Conservation (phyloP, 352 stramenopile species). For the Hyaloperonospora brassicae region DNA sequence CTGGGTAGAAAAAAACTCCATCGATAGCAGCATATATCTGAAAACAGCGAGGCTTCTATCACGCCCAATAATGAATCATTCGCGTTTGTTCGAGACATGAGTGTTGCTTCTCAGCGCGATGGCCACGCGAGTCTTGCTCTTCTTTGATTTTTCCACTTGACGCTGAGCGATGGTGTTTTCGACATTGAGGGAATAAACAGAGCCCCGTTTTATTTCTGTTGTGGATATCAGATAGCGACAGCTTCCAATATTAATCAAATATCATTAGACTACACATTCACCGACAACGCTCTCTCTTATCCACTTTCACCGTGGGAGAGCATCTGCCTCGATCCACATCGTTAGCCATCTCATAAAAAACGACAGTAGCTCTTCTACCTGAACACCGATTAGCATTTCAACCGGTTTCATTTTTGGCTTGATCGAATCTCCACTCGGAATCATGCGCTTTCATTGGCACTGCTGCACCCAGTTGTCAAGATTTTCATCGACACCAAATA, state of each 20-base stretch:
- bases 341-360: too few species aligned
- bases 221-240: conserved; percentile 1
- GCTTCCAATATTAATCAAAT: background rate
- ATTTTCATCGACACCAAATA: too few species aligned
- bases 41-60: conserved; percentile 1
- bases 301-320: background rate
- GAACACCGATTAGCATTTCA: too few species aligned
- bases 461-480: too few species aligned
- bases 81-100: conserved; percentile 1
- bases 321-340: background rate
- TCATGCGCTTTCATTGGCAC: too few species aligned
- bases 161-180: background rate
- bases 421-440: too few species aligned
- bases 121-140: background rate
- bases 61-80: background rate
- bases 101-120: background rate
- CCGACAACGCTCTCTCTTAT: background rate
- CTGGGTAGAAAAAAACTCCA: background rate
- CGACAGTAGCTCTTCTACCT: too few species aligned
- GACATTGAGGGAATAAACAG: background rate
- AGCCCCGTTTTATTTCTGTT: conserved; percentile 2
- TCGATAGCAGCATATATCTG: background rate
- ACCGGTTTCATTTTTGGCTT: too few species aligned
- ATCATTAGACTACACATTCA: background rate
- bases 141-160: conserved; percentile 1